Evolutionary conservation across 805 yeast species (phyloP), one percentile per base, ranked within the genome.

Genomic region (Metschnikowia continentalis): DNA sequence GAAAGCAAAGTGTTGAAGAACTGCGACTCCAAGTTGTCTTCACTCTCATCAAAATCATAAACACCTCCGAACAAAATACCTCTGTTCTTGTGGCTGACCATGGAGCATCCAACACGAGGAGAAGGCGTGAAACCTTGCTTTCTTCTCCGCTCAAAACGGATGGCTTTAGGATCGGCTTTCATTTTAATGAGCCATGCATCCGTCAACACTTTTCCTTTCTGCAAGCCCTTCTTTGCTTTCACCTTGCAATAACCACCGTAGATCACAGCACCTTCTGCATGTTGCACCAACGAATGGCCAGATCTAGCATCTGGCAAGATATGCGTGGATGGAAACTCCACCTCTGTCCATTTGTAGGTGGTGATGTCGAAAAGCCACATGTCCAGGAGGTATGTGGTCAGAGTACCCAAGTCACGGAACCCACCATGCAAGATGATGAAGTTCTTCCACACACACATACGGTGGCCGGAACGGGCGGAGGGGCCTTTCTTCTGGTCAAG

Each of bases 61-160:
- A 94, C 99, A 60, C 98, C 98, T 36, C 98, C 98, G 71, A 92
- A 94, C 63, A 91, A 61, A 8, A 92, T 78, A 51, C 97, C 97
- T 72, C 97, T 82, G 52, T 95, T 95, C 60, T 88, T 87, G 68
- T 92, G 98, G 57, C 77, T 77, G 8, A 84, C 90, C 84, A 92
- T 81, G 3, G 95, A 84, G 63, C 96, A 87, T 0, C 99, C 98
- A n/a, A 89, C 97, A 60, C 98, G 79, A 13, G 97, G 88, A 1
- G 92, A 81, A 3, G 97, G 97, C 54, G 85, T 90, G 65, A 85
- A 88, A 3, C 96, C 96, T 63, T 89, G 92, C 59, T 88, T 90
- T 54, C 88, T 81, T 57, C 96, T 80, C 64, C 97, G 78, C 69
- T 94, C 98, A 87, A 96, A 91, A 55, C 95, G 74, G 5, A 88